Evolutionary conservation across 2,329 filamentous ascomycete species (phyloP).

Genomic region (Monosporascus sp.): DNA sequence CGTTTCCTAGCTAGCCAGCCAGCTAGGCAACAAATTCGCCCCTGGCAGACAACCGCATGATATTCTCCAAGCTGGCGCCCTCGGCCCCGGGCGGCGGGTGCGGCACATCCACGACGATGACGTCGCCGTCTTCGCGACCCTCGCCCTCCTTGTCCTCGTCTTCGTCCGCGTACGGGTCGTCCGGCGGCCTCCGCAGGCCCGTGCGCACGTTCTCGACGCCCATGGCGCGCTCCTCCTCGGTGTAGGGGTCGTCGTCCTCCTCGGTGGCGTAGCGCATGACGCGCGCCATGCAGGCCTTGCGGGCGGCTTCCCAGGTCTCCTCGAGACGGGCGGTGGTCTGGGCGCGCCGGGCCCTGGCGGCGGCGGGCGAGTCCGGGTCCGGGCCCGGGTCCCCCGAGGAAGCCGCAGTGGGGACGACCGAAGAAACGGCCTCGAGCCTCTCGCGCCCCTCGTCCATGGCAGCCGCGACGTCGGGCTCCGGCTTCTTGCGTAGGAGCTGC

Average conservation of each 20-base stretch:
- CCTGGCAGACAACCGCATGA: slow-evolving; percentile 19
- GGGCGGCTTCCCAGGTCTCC: slow-evolving; percentile 32
- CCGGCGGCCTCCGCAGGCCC: slow-evolving; percentile 54
- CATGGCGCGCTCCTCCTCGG: slow-evolving; percentile 60
- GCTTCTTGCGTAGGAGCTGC: slow-evolving; percentile 74
- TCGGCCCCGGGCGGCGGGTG: slow-evolving; percentile 22
- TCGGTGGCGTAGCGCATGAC: slow-evolving; percentile 33
- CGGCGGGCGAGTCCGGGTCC: not conserved
- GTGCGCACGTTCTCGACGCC: slow-evolving; percentile 69
- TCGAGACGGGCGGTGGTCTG: slow-evolving; percentile 24
- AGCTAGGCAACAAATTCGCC: slow-evolving; percentile 11
- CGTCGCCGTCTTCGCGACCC: slow-evolving; percentile 30
- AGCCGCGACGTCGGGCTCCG: slow-evolving; percentile 71
- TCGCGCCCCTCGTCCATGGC: slow-evolving; percentile 62
- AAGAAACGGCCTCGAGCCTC: slow-evolving; percentile 20
- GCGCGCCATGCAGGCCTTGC: slow-evolving; percentile 25
- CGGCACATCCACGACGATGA: slow-evolving; percentile 25
- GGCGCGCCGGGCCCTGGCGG: not conserved
- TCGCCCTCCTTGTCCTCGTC: slow-evolving; percentile 46
- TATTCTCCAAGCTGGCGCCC: slow-evolving; percentile 17
- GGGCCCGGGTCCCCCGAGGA: not conserved
- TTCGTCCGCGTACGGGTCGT: slow-evolving; percentile 53
- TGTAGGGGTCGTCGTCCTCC: slow-evolving; percentile 62
- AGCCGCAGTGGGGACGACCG: not conserved
- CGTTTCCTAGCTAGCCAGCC: too few species aligned